phyloP scores from a whole-genome alignment of 2,329 filamentous ascomycete genomes.

The Drechslerella stenobrocha region DNA sequence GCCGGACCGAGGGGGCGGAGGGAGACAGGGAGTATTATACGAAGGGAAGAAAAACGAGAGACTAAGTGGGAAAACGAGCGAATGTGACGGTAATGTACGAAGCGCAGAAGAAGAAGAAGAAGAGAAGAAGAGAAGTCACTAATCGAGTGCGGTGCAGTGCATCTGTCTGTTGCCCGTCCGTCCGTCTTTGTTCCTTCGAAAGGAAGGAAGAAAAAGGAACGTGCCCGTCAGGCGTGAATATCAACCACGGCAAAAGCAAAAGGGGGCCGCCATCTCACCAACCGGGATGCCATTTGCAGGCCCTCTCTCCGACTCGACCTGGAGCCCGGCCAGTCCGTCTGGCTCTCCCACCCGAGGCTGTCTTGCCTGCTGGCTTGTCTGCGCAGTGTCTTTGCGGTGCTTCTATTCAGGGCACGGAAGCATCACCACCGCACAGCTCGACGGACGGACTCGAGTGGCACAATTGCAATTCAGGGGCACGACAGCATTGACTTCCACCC shows the following conservation, averaged over 20 bases:
- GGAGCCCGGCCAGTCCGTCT: slow-evolving; percentile 2
- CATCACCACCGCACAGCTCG: neutral
- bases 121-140: slow-evolving; percentile 9
- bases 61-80: too few relatives aligned
- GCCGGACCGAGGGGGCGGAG: too few relatives aligned
- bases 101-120: too few relatives aligned
- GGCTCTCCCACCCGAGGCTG: neutral
- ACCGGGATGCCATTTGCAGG: neutral
- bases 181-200: too few relatives aligned
- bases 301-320: neutral
- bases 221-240: neutral
- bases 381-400: too few relatives aligned
- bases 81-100: too few relatives aligned
- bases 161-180: too few relatives aligned
- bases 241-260: neutral
- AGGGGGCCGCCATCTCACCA: neutral
- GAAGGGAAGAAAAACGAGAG: slow-evolving; percentile 6
- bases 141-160: slow-evolving; percentile 8
- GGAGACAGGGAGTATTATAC: slow-evolving; percentile 9
- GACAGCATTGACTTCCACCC: too few relatives aligned
- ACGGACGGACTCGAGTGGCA: neutral
- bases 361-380: too few relatives aligned
- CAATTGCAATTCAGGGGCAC: too few relatives aligned
- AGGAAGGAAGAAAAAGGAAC: slow-evolving; percentile 2
- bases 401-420: too few relatives aligned